Percentiles rank a stretch among this genome's conserved stretches.
phyloP scores from a whole-genome alignment of 768 basidiomycete species.

The Lactifluus volemus region DNA sequence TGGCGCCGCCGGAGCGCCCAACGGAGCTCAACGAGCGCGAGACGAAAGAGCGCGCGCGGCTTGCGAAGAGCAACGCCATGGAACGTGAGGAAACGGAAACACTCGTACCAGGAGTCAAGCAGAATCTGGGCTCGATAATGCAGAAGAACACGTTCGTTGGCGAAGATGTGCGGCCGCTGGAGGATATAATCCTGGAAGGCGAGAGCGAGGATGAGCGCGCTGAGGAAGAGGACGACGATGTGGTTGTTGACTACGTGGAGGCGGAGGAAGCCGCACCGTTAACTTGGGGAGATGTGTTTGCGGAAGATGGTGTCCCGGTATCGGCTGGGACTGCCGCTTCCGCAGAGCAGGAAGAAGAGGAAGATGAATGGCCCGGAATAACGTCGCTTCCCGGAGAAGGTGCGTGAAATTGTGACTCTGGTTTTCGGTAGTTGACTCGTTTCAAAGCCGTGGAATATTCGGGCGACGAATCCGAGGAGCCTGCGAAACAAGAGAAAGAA shows the following conservation, averaged over 20 bases:
- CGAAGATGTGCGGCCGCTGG: conserved; percentile 70
- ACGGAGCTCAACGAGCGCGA: conserved; percentile 61
- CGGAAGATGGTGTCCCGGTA: conserved; percentile 31
- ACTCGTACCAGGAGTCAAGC: conserved; percentile 59
- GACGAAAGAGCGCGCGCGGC: conserved; percentile 33
- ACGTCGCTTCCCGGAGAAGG: conserved; percentile 13
- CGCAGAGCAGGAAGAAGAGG: conserved; percentile 24
- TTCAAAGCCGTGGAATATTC: conserved; percentile 26
- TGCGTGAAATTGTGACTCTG: conserved; percentile 1
- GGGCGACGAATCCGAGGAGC: conserved; percentile 29
- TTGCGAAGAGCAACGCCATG: conserved; percentile 36
- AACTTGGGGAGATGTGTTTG: conserved; percentile 84
- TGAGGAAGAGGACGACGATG: conserved; percentile 33
- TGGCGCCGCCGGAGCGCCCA: conserved; percentile 77
- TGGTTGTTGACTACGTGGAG: conserved; percentile 31
- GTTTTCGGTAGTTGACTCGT: conserved; percentile 1
- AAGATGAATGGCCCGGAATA: conserved; percentile 19
- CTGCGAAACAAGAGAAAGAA: conserved; percentile 36
- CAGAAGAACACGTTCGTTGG: conserved; percentile 83
- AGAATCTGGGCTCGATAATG: conserved; percentile 79
- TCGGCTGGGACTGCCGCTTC: conserved; percentile 13
- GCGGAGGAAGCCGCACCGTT: conserved; percentile 39
- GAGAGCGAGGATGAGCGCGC: conserved; percentile 22
- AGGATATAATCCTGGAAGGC: conserved; percentile 34
- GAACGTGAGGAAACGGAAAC: conserved; percentile 17